These are phyloP conservation scores for Pyrenophora teres DNA, from an alignment of 2,329 filamentous ascomycete species.

Conservation along the genomic window DNA sequence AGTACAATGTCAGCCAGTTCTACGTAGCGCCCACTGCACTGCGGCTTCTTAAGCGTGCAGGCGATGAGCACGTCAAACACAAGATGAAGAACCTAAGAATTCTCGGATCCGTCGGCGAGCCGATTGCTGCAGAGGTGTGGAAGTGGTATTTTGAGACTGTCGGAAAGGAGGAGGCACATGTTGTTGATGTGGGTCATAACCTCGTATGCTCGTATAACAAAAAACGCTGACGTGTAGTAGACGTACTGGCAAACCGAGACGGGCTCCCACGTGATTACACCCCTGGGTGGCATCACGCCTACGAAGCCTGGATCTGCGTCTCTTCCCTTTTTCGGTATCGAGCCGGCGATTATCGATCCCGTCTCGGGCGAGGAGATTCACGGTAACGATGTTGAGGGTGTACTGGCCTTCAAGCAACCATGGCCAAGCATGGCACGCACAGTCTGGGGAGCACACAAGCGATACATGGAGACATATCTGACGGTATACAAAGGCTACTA, in stretches of 20 bases:
- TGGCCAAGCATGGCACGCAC: conserved; percentile 99
- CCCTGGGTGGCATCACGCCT: conserved; percentile 87
- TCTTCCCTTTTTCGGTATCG: conserved; percentile 96
- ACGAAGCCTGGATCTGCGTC: conserved; percentile 97
- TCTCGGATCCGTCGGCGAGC: conserved; percentile 93
- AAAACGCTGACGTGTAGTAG: conserved; percentile 54
- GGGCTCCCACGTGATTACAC: conserved; percentile 93
- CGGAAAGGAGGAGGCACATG: conserved; percentile 88
- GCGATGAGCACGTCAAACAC: conserved; percentile 87
- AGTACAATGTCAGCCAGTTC: conserved; percentile 95
- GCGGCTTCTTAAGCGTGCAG: conserved; percentile 90
- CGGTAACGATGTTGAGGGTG: conserved; percentile 96
- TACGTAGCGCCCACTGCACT: conserved; percentile 96
- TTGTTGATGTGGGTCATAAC: conserved; percentile 78
- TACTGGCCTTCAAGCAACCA: conserved; percentile 93
- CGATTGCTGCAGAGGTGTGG: conserved; percentile 97
- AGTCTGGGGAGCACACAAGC: conserved; percentile 95
- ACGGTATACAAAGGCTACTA: conserved; percentile 99
- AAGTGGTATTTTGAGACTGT: conserved; percentile 99
- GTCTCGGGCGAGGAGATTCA: conserved; percentile 90
- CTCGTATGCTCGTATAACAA: neutral
- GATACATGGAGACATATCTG: conserved; percentile 98
- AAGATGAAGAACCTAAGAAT: conserved; percentile 89
- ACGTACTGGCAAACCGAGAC: conserved; percentile 99
- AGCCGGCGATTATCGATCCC: conserved; percentile 96